Conservation (phyloP, 2,329 filamentous ascomycete species). For the Stagonosporopsis chrysanthemi region DNA sequence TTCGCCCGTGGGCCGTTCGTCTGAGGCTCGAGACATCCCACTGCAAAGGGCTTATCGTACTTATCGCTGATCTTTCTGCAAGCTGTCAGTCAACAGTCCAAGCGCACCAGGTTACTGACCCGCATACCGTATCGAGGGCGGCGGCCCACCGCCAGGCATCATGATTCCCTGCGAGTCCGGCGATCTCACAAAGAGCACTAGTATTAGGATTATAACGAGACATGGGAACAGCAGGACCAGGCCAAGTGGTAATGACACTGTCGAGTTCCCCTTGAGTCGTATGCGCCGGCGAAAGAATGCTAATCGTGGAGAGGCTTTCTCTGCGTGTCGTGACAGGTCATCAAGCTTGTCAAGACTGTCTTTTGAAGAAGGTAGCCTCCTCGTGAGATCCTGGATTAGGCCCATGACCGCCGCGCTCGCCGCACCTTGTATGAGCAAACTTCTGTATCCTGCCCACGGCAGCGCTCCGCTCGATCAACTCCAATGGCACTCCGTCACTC, state of each 20-base stretch:
- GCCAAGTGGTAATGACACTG: constrained; percentile 89
- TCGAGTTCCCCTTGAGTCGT: constrained; percentile 88
- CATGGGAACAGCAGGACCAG: constrained; percentile 92
- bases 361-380: constrained; percentile 55
- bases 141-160: constrained; percentile 83
- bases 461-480: constrained; percentile 21
- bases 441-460: constrained; percentile 22
- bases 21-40: constrained; percentile 82
- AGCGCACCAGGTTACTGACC: not conserved
- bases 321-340: constrained; percentile 52
- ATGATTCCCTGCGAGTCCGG: constrained; percentile 82
- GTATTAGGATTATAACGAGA: constrained; percentile 88
- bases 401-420: constrained; percentile 22
- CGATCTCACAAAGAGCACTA: constrained; percentile 88
- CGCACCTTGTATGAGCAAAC: constrained; percentile 19
- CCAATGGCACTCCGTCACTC: constrained; percentile 22
- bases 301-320: constrained; percentile 61
- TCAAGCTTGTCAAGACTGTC: constrained; percentile 53
- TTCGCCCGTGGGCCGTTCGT: constrained; percentile 84
- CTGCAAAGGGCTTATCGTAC: constrained; percentile 94
- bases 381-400: constrained; percentile 48
- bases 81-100: constrained; percentile 23
- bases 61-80: constrained; percentile 93
- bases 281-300: constrained; percentile 87
- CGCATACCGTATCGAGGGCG: constrained; percentile 83